Evolutionary conservation across 2,329 filamentous ascomycete species (phyloP), one percentile per base, ranked within the genome.

Genomic region (Calonectria pteridis): DNA sequence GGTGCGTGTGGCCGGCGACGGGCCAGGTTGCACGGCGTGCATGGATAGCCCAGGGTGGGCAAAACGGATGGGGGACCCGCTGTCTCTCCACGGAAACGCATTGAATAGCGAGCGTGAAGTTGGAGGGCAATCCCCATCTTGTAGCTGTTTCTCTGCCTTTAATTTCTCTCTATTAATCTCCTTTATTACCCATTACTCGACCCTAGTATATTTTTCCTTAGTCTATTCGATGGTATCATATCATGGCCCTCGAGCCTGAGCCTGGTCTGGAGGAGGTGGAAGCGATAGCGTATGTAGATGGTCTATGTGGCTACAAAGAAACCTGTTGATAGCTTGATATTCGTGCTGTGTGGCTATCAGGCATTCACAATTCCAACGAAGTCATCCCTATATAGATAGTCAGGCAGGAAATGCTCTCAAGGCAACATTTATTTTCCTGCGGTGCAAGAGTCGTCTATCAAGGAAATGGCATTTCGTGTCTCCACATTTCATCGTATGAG

Each of bases 11-110:
- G 40, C 28, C 40, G 33, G 55, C 35, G 33, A 62, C 26, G 28
- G 59, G 67, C 29, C 33, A 50, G 23, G 46, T 40, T 49, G 46
- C 50, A 86, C 67, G 85, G 87, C 28, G 76, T 87, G 16, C 86
- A 84, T 81, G 85, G 84, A 64, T 28, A 29, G 86, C 85, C 84
- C 33, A 37, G 18, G 28, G 20, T 49, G 31, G 69, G 51, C 51
- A 37, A 62, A 66, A 31, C 46, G 28, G 70, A 64, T 40, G 58
- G 58, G 33, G 59, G 26, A 18, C 64, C 35, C 33, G 55, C 29
- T 84, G 2, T 85, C 84, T 18, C 86, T 87, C 65, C 51, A 73
- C 55, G 73, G 75, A 71, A 75, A 68, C 77, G 78, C 79, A 79
- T 81, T 81, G 77, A 79, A 81, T 80, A 81, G 77, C 79, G 76